Evolutionary conservation across 331 rosid species (phyloP).

Genomic region (Pyracantha coccinea): DNA sequence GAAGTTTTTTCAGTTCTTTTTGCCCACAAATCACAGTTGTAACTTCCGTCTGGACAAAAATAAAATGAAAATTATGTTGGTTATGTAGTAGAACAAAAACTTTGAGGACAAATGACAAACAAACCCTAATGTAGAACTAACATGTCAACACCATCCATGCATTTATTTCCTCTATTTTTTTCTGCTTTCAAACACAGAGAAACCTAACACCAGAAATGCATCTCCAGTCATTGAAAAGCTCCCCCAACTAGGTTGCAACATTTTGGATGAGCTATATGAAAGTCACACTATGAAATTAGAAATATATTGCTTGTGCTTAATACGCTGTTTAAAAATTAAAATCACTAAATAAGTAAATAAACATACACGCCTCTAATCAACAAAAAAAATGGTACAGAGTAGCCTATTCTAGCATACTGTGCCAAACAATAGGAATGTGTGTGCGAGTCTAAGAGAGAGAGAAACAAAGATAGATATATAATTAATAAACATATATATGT

Average conservation of each 20-base stretch:
- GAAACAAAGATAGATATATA: neutral
- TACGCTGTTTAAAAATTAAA: neutral
- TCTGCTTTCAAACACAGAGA: neutral
- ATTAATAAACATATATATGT: neutral
- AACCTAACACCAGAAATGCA: neutral
- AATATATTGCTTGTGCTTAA: neutral
- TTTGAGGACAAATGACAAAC: neutral
- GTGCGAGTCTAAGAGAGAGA: neutral
- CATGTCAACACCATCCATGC: neutral
- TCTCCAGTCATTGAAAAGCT: neutral
- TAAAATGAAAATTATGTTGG: conserved; percentile 11
- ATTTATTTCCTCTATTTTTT: neutral
- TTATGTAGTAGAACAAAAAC: conserved; percentile 3
- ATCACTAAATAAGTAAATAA: neutral
- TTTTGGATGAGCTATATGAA: neutral
- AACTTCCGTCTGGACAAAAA: conserved; percentile 72
- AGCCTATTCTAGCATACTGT: neutral
- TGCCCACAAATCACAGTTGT: conserved; percentile 84
- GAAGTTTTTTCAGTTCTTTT: conserved; percentile 74
- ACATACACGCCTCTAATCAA: neutral
- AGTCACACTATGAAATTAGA: neutral
- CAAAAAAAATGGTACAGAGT: neutral
- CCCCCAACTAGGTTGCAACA: neutral
- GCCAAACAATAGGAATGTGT: neutral
- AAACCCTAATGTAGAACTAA: neutral